A percentile compares a stretch with the other conserved stretches of the same genome.
Evolutionary conservation across 495 filamentous ascomycete genomes (phyloP).

Genomic region (Opeltia flavorubescens): DNA sequence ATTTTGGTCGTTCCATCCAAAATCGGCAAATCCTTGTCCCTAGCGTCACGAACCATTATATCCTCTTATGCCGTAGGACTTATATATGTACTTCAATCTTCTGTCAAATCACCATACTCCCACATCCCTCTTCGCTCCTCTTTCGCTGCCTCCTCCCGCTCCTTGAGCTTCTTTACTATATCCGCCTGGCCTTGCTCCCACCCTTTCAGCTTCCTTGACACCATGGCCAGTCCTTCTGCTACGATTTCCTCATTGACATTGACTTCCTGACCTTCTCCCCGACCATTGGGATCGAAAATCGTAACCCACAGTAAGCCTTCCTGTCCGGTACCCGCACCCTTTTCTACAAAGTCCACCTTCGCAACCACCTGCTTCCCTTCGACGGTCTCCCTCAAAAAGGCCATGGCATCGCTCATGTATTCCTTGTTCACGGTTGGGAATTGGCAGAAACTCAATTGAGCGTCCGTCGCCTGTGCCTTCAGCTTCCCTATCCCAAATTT

Average conservation of each 20-base stretch:
- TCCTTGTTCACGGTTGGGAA: slow-evolving; percentile 56
- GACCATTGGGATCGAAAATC: slow-evolving; percentile 54
- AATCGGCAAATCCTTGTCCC: too few relatives aligned
- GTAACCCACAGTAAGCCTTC: slow-evolving; percentile 76
- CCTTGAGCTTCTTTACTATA: slow-evolving; percentile 50
- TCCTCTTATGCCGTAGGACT: too few relatives aligned
- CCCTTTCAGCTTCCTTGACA: slow-evolving; percentile 71
- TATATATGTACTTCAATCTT: slow-evolving; percentile 55
- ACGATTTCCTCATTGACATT: slow-evolving; percentile 81
- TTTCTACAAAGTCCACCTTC: slow-evolving; percentile 69
- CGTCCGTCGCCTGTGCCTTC: slow-evolving; percentile 75
- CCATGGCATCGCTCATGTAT: slow-evolving; percentile 66
- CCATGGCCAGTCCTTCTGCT: slow-evolving; percentile 72
- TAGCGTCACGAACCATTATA: too few relatives aligned
- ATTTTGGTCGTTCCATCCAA: too few relatives aligned
- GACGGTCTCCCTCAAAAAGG: slow-evolving; percentile 53
- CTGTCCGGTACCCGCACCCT: slow-evolving; percentile 55
- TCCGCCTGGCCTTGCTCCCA: slow-evolving; percentile 71
- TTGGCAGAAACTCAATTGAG: slow-evolving; percentile 74
- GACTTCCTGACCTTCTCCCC: slow-evolving; percentile 41
- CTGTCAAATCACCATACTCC: slow-evolving; percentile 94
- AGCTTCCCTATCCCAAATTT: slow-evolving; percentile 71
- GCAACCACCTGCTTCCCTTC: slow-evolving; percentile 63
- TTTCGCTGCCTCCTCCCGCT: slow-evolving; percentile 63
- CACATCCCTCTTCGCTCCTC: slow-evolving; percentile 69